phyloP scores from a whole-genome alignment of 495 filamentous ascomycete species.

The Geopyxis carbonaria region DNA sequence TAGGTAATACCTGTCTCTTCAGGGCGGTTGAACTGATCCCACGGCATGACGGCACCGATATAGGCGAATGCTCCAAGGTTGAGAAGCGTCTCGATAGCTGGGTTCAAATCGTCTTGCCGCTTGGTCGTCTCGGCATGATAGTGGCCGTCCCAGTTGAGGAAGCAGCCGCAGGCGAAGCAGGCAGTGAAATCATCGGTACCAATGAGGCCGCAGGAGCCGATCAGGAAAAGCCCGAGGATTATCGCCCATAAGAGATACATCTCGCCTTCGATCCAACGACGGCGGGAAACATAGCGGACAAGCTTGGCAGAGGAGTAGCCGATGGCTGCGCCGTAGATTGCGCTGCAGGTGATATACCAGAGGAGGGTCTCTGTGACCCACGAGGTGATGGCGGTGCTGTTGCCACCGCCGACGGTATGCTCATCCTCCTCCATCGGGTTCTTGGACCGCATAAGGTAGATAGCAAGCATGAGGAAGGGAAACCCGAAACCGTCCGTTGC shows the following conservation, averaged over 20 bases:
- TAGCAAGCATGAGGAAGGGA: constrained; percentile 68
- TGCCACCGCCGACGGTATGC: too few species aligned
- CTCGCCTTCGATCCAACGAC: constrained; percentile 70
- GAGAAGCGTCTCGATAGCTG: constrained; percentile 63
- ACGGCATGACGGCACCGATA: constrained; percentile 79
- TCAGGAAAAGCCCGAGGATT: constrained; percentile 41
- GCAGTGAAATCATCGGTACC: constrained; percentile 88
- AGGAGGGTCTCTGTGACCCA: constrained; percentile 84
- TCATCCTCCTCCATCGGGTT: too few species aligned
- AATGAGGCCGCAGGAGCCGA: constrained; percentile 73
- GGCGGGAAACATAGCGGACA: too few species aligned
- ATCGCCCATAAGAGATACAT: constrained; percentile 76
- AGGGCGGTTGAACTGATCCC: constrained; percentile 39
- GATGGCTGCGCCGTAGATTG: constrained; percentile 56
- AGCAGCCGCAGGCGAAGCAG: constrained; percentile 66
- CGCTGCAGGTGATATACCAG: constrained; percentile 63
- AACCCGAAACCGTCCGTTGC: constrained; percentile 90
- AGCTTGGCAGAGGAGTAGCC: too few species aligned
- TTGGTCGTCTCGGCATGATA: background rate
- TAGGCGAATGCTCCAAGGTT: constrained; percentile 80
- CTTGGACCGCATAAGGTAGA: constrained; percentile 67
- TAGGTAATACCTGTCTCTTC: constrained; percentile 44
- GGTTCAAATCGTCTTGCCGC: constrained; percentile 31
- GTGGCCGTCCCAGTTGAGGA: background rate
- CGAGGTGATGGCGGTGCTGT: constrained; percentile 13